These are phyloP conservation scores for Ramalina intermedia DNA, from an alignment of 495 filamentous ascomycete genomes.

Conservation along the genomic window DNA sequence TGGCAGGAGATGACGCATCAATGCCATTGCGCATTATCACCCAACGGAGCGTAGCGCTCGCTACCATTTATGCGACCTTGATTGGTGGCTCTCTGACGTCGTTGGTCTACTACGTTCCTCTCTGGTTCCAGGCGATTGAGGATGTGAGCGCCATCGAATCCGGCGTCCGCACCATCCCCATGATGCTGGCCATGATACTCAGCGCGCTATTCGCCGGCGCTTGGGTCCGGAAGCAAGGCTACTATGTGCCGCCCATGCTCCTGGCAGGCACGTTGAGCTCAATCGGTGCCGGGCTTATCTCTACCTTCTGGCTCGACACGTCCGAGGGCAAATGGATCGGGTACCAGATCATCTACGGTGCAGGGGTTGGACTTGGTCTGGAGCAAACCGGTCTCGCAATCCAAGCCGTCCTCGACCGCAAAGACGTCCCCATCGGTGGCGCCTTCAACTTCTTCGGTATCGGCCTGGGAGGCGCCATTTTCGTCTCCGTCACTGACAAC, in stretches of 20 bases:
- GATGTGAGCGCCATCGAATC: constrained; percentile 15
- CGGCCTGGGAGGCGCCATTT: constrained; percentile 26
- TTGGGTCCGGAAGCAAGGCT: constrained; percentile 19
- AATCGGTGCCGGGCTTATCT: constrained; percentile 23
- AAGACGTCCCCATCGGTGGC: constrained; percentile 24
- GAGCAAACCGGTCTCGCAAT: constrained; percentile 20
- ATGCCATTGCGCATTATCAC: constrained; percentile 22
- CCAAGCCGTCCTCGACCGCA: constrained; percentile 21
- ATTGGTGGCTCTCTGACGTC: constrained; percentile 3
- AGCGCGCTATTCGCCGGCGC: constrained; percentile 13
- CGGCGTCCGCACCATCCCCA: constrained; percentile 22
- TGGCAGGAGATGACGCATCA: constrained; percentile 18
- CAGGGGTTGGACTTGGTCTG: constrained; percentile 23
- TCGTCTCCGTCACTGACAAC: constrained; percentile 22
- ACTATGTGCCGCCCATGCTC: constrained; percentile 27
- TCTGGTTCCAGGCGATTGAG: constrained; percentile 27
- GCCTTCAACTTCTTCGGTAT: constrained; percentile 26
- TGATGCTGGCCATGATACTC: constrained; percentile 18
- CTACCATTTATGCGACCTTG: constrained; percentile 14
- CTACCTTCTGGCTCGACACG: constrained; percentile 14
- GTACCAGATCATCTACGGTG: constrained; percentile 23
- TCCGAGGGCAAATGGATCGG: constrained; percentile 17
- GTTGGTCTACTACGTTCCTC: constrained; percentile 20
- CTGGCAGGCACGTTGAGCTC: constrained; percentile 16
- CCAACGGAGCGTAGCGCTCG: constrained; percentile 20